Evolutionary conservation across 164 flowering plant genomes (phyloP), one percentile per base, ranked within the genome.

Genomic region (Stephania yunnanensis): DNA sequence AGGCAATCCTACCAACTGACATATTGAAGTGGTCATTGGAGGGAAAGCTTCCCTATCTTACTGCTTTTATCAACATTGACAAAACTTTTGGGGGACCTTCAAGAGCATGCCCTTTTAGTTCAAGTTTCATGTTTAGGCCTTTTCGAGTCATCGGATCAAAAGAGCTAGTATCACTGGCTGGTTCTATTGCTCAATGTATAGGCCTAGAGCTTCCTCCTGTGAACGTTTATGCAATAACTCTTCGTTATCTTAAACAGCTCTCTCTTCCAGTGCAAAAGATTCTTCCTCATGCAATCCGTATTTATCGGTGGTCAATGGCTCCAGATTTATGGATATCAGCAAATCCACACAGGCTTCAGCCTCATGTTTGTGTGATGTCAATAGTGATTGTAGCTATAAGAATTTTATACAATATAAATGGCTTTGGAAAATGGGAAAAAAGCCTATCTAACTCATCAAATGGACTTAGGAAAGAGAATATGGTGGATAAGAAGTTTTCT

Each of bases 261-360:
- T 83, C 86, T 31, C 91, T 95, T 83, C 91, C 94, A 8, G 69
- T 78, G 2, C 87, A 85, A 44, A 87, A 84, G 77, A 84, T 93
- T 79, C 86, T 95, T 76, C 87, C 90, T 63, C 80, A 79, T 74
- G 95, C 92, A 29, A 80, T 85, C 70, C 81, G 77, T 11, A 81
- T 93, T 77, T 81, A 81, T 78, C 95, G 91, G 73, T 95, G 98
- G 99, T 85, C 87, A 31, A 88, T 89, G 93, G 93, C 98, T 73
- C 89, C 95, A 4, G 94, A 91, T 53, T 82, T 92, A 58, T 90
- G 90, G 90, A 45, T 95, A 17, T 90, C 96, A 1, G 74, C 85
- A 53, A 87, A 84, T 76, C 83, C 80, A 44, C 63, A 61, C 25
- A 88, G 89, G 82, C 85, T 92, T 82, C 97, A 95, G 10, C 82